Base-by-base conservation (phyloP, 345 rosid species). In the Odontarrhena argentea region DNA sequence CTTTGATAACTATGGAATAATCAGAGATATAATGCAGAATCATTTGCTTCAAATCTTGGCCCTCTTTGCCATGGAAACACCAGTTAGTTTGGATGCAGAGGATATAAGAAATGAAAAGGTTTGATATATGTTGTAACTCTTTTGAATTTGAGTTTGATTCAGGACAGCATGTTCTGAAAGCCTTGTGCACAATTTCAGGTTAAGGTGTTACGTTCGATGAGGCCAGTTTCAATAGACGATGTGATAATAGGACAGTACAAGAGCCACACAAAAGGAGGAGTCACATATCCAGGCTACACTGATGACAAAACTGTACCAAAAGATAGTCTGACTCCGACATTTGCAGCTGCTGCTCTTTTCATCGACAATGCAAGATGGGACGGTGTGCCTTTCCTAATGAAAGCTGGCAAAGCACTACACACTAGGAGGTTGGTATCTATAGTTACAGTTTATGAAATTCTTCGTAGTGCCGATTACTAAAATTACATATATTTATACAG, bases 61-160 rank as follows among this genome's bases (percentile, higher is more conserved):
- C 10, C 91, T 94, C 65, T 94, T 91, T 78, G 99, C 99, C 50
- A 94, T 94, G 99, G 99, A 94, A 80, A 88, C 99, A 7, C 99
- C 99, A 9, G 99, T 94, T 59, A 94, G 96, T 77, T 78, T 94
- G 82, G 99, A 88, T 76, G 99, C 96, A 26, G 99, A 94, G 79
- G 99, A 94, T 73, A 87, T 88, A 74, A 82, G 99, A 81, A 94
- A 94, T 12, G 97, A 91, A 75, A 94, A 94, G 96, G 99, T 90
- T 18, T 53, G 22, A 4, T 41, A n/a, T 3, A 6, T 9, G 10
- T 11, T 10, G 6, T 15, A 15, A 22, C 43, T 50, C 43, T 30
- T 4, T 45, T 26, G 1, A 28, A 8, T 11, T 49, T 35, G 51
- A 30, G 47, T 40, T 35, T 44, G 45, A 8, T 51, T 47, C 32